Evolutionary conservation across 345 rosid species (phyloP).

Genomic region (Citrus hindsii): DNA sequence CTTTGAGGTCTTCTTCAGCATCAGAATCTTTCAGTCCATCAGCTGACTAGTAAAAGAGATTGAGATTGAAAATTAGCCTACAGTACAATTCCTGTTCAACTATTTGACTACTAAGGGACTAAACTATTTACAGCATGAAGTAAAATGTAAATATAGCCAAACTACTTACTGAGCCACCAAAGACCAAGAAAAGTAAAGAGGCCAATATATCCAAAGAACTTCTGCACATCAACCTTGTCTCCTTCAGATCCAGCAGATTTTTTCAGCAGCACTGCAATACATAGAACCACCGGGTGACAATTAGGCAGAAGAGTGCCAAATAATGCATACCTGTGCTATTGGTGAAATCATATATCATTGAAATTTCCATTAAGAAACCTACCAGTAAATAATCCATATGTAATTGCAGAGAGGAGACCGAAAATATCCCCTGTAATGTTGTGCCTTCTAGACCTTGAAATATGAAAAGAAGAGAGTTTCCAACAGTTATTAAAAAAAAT

Average conservation of each 20-base stretch:
- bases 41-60: not conserved
- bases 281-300: not conserved
- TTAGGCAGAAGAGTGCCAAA: not conserved
- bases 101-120: not conserved
- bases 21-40: not conserved
- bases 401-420: constrained; percentile 56
- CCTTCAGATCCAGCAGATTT: constrained; percentile 56
- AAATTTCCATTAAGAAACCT: not conserved
- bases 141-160: not conserved
- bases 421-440: constrained; percentile 46
- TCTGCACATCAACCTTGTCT: constrained; percentile 52
- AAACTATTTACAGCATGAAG: not conserved
- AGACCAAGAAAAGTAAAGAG: constrained; percentile 54
- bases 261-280: constrained; percentile 50
- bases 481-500: not conserved
- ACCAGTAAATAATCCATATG: constrained; percentile 61
- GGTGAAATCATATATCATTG: not conserved
- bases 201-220: constrained; percentile 57
- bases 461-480: constrained; percentile 3
- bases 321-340: not conserved
- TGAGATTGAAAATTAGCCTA: not conserved
- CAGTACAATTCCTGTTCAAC: not conserved
- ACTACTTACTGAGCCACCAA: constrained; percentile 66
- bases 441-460: constrained; percentile 41
- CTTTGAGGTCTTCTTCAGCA: not conserved